A percentile compares a stretch with the other conserved stretches of the same genome.
Evolutionary conservation across 2,329 filamentous ascomycete species (phyloP).

Genomic region (Colletotrichum lentis): DNA sequence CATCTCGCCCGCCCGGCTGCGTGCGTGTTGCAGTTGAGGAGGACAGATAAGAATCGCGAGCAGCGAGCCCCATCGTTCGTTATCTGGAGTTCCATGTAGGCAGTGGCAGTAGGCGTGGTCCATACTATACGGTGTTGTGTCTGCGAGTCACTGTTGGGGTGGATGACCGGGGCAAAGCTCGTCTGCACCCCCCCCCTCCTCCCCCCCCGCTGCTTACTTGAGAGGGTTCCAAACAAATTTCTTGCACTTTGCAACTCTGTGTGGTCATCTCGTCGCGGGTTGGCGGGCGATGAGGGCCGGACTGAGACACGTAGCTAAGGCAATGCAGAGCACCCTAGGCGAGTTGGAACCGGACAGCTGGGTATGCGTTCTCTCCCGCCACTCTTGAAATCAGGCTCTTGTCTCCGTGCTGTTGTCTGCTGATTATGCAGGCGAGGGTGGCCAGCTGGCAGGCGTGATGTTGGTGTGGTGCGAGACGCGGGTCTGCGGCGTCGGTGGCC

Average conservation of each 20-base stretch:
- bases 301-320: neutral
- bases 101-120: neutral
- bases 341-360: constrained; percentile 5
- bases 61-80: neutral
- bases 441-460: constrained; percentile 1
- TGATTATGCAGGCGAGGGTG: neutral
- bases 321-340: neutral
- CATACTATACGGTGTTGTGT: neutral
- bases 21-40: constrained; percentile 23
- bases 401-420: neutral
- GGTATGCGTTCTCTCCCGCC: constrained; percentile 18
- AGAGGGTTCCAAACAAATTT: neutral
- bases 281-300: no score
- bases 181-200: neutral
- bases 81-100: neutral
- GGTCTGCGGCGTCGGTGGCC: neutral
- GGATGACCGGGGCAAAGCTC: neutral
- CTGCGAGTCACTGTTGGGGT: neutral
- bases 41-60: neutral
- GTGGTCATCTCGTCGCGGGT: no score
- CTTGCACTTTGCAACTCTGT: neutral
- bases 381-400: constrained; percentile 4
- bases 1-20: neutral
- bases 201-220: neutral
- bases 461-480: neutral